Evolutionary conservation across 768 basidiomycete genomes (phyloP).

Genomic region (Strobilomyces dryophilus): DNA sequence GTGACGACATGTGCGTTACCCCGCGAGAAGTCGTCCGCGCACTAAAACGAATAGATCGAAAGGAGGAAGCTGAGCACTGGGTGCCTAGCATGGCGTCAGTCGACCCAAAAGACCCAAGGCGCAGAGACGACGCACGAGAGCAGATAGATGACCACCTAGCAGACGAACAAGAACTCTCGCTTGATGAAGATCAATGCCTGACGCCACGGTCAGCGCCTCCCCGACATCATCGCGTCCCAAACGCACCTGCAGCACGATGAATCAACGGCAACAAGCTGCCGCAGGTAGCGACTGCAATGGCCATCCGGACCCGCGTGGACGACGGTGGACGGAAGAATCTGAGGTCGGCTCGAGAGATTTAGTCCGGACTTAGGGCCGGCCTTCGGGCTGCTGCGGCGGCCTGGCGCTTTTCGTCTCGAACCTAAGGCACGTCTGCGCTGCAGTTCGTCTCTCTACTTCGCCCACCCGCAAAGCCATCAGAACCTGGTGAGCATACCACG

Average conservation of each 20-base stretch:
- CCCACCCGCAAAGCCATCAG: too few relatives aligned
- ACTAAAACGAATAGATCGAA: constrained; percentile 96
- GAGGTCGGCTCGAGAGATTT: too few relatives aligned
- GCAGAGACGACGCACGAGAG: constrained; percentile 65
- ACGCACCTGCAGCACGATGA: constrained; percentile 86
- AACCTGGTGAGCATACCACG: too few relatives aligned
- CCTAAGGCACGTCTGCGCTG: too few relatives aligned
- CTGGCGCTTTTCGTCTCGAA: too few relatives aligned
- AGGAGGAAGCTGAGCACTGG: constrained; percentile 94
- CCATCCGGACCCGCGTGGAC: constrained; percentile 76
- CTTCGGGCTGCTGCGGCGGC: too few relatives aligned
- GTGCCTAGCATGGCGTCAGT: constrained; percentile 49
- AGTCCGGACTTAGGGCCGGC: too few relatives aligned
- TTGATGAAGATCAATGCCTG: constrained; percentile 95
- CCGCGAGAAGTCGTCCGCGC: constrained; percentile 98
- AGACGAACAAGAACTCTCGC: constrained; percentile 96
- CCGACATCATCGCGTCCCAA: background rate
- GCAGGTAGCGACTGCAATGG: constrained; percentile 71
- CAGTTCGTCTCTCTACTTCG: too few relatives aligned
- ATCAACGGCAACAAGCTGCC: constrained; percentile 75
- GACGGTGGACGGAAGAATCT: constrained; percentile 86
- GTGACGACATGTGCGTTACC: constrained; percentile 91
- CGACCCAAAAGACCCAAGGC: background rate
- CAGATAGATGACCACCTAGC: constrained; percentile 96
- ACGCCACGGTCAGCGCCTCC: background rate